Percentiles rank a stretch among this genome's conserved stretches.
Evolutionary conservation across 2,329 filamentous ascomycete species (phyloP).

Genomic region (Hypoxylon rubiginosum): DNA sequence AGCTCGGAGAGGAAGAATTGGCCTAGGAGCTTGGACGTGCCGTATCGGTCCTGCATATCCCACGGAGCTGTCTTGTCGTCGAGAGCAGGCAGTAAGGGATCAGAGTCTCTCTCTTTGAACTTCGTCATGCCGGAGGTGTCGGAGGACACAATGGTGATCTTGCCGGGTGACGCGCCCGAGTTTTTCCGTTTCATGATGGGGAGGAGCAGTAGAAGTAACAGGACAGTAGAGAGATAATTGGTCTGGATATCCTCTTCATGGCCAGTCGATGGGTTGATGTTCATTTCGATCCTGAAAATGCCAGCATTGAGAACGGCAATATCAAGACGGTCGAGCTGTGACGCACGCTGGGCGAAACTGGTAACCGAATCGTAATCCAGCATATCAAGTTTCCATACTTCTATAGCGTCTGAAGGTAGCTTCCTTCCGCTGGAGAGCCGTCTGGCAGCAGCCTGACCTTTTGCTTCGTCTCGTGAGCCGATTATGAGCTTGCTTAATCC

Average conservation of each 20-base stretch:
- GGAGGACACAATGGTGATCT: not conserved
- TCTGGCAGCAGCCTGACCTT: too few species aligned
- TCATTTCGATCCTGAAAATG: not conserved
- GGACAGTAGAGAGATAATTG: slow-evolving; percentile 37
- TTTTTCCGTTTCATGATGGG: slow-evolving; percentile 7
- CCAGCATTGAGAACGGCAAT: slow-evolving; percentile 40
- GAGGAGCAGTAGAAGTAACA: slow-evolving; percentile 31
- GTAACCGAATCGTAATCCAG: slow-evolving; percentile 15
- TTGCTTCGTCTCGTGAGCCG: too few species aligned
- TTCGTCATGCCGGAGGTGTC: not conserved
- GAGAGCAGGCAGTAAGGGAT: slow-evolving; percentile 29
- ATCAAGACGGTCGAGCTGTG: slow-evolving; percentile 30
- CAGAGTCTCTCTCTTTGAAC: not conserved
- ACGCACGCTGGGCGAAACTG: slow-evolving; percentile 8
- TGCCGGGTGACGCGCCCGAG: not conserved
- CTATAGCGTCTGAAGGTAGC: slow-evolving; percentile 3
- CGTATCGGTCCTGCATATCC: slow-evolving; percentile 27
- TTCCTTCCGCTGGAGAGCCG: not conserved
- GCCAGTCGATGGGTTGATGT: slow-evolving; percentile 25
- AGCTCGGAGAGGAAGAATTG: slow-evolving; percentile 53
- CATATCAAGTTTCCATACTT: slow-evolving; percentile 23
- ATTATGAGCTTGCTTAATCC: too few species aligned
- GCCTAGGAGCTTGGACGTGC: slow-evolving; percentile 50
- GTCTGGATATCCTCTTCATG: slow-evolving; percentile 38
- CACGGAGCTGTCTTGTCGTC: slow-evolving; percentile 38